Base-by-base conservation (phyloP, 257 asterid species). In the Linderniella brevidens region DNA sequence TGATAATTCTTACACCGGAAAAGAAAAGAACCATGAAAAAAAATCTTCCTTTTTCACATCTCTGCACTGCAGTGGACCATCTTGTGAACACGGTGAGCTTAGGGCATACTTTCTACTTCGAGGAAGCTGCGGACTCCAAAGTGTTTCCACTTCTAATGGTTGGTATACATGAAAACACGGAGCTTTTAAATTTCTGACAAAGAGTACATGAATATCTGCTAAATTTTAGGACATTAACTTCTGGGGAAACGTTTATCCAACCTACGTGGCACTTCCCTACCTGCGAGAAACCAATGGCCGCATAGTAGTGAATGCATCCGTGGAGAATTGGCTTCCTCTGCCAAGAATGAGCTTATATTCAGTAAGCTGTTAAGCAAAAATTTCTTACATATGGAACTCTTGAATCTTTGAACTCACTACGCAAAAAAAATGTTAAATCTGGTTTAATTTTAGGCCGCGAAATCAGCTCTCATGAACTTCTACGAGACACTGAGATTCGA, bases 221-320 rank as follows among this genome's bases (percentile, higher is more conserved):
- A 25, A 25, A 25, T 49, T 48, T 55, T 62, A 87, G 95, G 97
- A 87, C 61, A 78, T 83, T 54, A 87, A 87, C 69, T 83, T 87
- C 48, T 83, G 97, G 97, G 97, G 93, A 32, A 87, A 87, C 65
- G 92, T 87, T 1, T 79, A 83, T 65, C 97, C 97, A 18, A 87
- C 97, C 0, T 67, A 83, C 59, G 93, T 76, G 0, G 95, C 97
- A 2, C 74, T 87, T 36, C 97, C 97, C 12, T 69, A 87, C 55
- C 66, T 83, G 19, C 71, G 90, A 3, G 78, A 80, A 62, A 69
- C 39, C 64, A 68, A 67, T 39, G 97, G 97, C 7, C 71, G 93
- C 15, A 53, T 87, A 11, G 58, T 87, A 25, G 93, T 83, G 58
- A 87, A 80, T 58, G 92, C 97, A 13, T 80, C 95, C 0, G 95